Conservation (phyloP, 2,329 filamentous ascomycete species). For the Penicillium capsulatum region DNA sequence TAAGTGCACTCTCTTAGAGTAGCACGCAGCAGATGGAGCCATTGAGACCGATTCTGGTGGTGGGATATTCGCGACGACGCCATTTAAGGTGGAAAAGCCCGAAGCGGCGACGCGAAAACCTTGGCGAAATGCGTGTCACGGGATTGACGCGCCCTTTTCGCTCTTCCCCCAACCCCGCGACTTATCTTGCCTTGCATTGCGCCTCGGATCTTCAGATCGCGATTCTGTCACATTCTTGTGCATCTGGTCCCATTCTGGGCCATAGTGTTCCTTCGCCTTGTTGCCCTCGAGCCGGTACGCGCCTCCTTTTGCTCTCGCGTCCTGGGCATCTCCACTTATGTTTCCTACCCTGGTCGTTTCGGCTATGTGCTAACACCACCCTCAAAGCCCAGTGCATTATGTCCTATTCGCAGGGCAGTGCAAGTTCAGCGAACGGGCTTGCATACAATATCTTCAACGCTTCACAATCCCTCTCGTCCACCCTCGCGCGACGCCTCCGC, state of each 20-base stretch:
- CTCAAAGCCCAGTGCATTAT: slow-evolving; percentile 18
- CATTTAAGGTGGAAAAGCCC: slow-evolving; percentile 16
- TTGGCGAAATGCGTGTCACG: slow-evolving; percentile 23
- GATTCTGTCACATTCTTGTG: slow-evolving; percentile 14
- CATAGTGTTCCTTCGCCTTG: slow-evolving; percentile 12
- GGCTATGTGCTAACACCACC: slow-evolving; percentile 7
- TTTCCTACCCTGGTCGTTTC: slow-evolving; percentile 14
- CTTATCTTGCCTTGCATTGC: slow-evolving; percentile 19
- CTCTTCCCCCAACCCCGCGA: slow-evolving; percentile 22
- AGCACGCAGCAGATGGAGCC: slow-evolving; percentile 51
- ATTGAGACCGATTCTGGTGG: slow-evolving; percentile 18
- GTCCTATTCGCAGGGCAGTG: slow-evolving; percentile 40
- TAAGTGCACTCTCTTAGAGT: slow-evolving; percentile 58
- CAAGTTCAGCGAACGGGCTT: slow-evolving; percentile 37
- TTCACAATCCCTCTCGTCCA: slow-evolving; percentile 44
- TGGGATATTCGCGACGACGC: slow-evolving; percentile 18
- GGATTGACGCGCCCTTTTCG: slow-evolving; percentile 24
- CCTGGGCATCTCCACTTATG: slow-evolving; percentile 23
- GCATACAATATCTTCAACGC: slow-evolving; percentile 41
- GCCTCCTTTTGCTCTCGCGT: slow-evolving; percentile 30
- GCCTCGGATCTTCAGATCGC: slow-evolving; percentile 10
- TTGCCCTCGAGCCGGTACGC: slow-evolving; percentile 28
- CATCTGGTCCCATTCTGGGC: slow-evolving; percentile 3
- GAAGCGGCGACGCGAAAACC: slow-evolving; percentile 25
- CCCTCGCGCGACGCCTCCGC: slow-evolving; percentile 44